Evolutionary conservation across 1,139 yeast species (phyloP).

Genomic region (Pichia sp.): DNA sequence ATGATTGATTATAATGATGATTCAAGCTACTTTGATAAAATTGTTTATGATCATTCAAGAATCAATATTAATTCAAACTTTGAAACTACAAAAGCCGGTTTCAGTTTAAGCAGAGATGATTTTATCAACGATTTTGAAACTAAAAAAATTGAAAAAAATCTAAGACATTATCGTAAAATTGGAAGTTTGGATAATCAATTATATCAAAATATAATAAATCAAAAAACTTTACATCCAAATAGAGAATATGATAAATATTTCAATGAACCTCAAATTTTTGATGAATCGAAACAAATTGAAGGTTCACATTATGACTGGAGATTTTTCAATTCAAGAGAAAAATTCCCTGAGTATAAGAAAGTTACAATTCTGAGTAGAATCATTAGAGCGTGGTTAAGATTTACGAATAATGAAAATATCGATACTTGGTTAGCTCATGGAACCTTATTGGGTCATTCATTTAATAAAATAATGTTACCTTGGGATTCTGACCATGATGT

Average conservation of each 20-base stretch:
- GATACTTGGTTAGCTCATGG: conserved; percentile 58
- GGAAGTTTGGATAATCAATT: conserved; percentile 16
- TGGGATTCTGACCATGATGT: conserved; percentile 61
- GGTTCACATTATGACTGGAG: conserved; percentile 35
- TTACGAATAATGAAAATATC: conserved; percentile 33
- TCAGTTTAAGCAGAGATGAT: background rate
- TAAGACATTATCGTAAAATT: background rate
- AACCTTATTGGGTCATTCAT: conserved; percentile 49
- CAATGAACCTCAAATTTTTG: conserved; percentile 30
- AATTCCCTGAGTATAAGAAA: conserved; percentile 32
- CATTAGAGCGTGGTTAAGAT: conserved; percentile 45
- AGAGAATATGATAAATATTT: conserved; percentile 24
- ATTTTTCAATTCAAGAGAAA: conserved; percentile 32
- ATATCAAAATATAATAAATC: conserved; percentile 9
- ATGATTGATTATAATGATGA: background rate
- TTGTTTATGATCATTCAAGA: conserved; percentile 7
- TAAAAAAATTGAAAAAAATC: background rate
- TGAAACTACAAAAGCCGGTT: background rate
- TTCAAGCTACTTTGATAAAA: background rate
- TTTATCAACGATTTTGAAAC: conserved; percentile 2
- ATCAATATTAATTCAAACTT: background rate
- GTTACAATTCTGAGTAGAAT: conserved; percentile 36
- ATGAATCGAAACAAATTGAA: conserved; percentile 8
- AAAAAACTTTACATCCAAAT: conserved; percentile 1
- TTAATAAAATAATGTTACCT: conserved; percentile 50